phyloP scores from a whole-genome alignment of 345 rosid species.

The Gossypium ekmanianum region DNA sequence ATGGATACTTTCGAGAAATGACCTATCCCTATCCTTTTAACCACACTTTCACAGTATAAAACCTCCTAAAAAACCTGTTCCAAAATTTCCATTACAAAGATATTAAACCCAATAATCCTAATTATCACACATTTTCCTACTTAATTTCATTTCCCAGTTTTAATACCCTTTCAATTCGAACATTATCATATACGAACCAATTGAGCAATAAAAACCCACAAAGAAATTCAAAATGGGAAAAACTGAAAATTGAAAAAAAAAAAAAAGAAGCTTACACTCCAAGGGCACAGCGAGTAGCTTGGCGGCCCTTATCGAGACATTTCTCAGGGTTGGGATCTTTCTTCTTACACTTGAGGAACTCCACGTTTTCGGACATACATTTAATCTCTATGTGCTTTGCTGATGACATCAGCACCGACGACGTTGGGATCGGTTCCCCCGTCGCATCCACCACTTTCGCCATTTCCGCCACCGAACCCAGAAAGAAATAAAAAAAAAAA shows the following conservation, averaged over 20 bases:
- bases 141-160: not conserved
- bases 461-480: slow-evolving; percentile 36
- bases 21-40: not conserved
- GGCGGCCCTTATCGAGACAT: slow-evolving; percentile 88
- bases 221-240: not conserved
- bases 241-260: not conserved
- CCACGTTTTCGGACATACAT: slow-evolving; percentile 76
- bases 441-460: slow-evolving; percentile 63
- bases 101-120: not conserved
- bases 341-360: slow-evolving; percentile 93
- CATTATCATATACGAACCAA: not conserved
- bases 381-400: slow-evolving; percentile 74
- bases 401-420: slow-evolving; percentile 82
- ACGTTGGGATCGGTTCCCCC: slow-evolving; percentile 90
- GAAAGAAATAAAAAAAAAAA: not conserved
- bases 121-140: not conserved
- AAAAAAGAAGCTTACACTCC: slow-evolving; percentile 51
- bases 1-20: not conserved
- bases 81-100: not conserved
- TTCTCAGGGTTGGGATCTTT: slow-evolving; percentile 97
- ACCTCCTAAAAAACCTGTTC: not conserved
- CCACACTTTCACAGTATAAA: not conserved
- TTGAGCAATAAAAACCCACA: not conserved
- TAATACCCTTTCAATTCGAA: not conserved
- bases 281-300: slow-evolving; percentile 95